Conservation (phyloP, 176 grass and related monocot genomes). For the Oropetium thomaeum region DNA sequence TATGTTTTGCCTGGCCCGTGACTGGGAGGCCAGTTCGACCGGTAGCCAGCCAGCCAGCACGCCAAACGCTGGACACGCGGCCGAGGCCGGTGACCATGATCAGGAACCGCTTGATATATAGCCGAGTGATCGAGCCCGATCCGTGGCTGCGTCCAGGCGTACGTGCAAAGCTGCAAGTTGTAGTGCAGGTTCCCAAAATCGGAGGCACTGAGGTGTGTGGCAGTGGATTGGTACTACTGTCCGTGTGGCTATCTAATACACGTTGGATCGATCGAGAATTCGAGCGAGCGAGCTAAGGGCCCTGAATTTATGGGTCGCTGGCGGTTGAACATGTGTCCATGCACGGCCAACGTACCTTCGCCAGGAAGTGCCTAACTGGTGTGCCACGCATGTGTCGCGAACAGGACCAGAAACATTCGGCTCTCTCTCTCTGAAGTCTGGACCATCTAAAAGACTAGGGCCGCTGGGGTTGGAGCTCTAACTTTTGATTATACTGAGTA, state of each 20-base stretch:
- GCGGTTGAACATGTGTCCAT: no score
- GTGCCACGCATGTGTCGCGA: conserved; percentile 1
- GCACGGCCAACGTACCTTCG: neutral
- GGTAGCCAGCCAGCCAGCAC: neutral
- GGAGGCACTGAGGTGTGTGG: conserved; percentile 18
- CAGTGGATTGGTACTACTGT: neutral
- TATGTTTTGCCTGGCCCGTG: neutral
- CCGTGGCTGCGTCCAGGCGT: neutral
- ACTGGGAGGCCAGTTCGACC: conserved; percentile 14
- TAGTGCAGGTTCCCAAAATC: conserved; percentile 21
- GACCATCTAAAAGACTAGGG: conserved; percentile 20
- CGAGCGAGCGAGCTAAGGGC: neutral
- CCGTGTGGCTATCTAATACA: neutral
- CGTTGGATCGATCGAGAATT: neutral
- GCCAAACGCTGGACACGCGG: no score
- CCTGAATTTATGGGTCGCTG: conserved; percentile 25
- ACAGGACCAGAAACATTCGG: neutral
- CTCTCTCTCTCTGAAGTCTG: no score
- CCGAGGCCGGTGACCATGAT: no score
- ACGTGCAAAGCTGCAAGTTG: neutral
- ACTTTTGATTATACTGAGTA: no score
- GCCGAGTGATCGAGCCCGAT: neutral
- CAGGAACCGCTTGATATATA: neutral
- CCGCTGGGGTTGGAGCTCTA: no score
- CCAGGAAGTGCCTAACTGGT: neutral